A percentile compares a stretch with the other conserved stretches of the same genome.
phyloP scores from a whole-genome alignment of 495 filamentous ascomycete genomes.

The Aspergillus egyptiacus region DNA sequence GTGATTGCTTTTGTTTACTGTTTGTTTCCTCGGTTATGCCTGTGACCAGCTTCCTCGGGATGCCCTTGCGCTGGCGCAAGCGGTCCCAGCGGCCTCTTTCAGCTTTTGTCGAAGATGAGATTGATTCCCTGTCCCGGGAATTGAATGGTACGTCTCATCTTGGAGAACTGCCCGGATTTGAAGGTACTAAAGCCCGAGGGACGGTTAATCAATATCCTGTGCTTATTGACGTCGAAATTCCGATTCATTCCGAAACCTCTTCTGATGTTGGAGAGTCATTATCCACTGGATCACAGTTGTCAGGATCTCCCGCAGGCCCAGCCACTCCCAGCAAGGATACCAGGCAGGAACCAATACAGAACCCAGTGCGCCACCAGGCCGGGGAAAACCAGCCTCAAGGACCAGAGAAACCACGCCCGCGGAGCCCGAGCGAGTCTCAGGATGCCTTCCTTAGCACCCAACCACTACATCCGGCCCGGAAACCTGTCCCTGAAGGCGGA shows the following conservation, averaged over 20 bases:
- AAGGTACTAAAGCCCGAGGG: constrained; percentile 38
- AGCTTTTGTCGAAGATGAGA: constrained; percentile 43
- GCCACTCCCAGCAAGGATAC: constrained; percentile 26
- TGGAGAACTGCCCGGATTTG: constrained; percentile 31
- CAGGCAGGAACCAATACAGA: constrained; percentile 22
- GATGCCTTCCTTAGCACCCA: constrained; percentile 3
- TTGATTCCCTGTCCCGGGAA: constrained; percentile 37
- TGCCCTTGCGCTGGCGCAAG: constrained; percentile 28
- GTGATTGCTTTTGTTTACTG: constrained; percentile 7
- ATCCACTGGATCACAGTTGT: constrained; percentile 8
- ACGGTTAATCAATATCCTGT: constrained; percentile 44
- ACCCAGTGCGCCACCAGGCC: constrained; percentile 16
- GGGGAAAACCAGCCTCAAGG: constrained; percentile 8
- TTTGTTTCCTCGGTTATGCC: constrained; percentile 8
- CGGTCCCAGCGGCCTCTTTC: constrained; percentile 35
- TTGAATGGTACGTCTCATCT: constrained; percentile 29
- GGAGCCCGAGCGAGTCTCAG: constrained; percentile 3
- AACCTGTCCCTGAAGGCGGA: neutral
- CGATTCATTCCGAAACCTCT: constrained; percentile 16
- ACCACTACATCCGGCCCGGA: neutral
- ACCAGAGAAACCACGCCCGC: constrained; percentile 2
- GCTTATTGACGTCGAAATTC: constrained; percentile 25
- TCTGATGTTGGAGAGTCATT: constrained; percentile 11
- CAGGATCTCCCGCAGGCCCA: constrained; percentile 33
- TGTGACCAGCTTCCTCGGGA: constrained; percentile 13